Percentiles rank a stretch among this genome's conserved stretches.
Evolutionary conservation across 1,284 basidiomycete genomes (phyloP).

Genomic region (Moesziomyces aphidis): DNA sequence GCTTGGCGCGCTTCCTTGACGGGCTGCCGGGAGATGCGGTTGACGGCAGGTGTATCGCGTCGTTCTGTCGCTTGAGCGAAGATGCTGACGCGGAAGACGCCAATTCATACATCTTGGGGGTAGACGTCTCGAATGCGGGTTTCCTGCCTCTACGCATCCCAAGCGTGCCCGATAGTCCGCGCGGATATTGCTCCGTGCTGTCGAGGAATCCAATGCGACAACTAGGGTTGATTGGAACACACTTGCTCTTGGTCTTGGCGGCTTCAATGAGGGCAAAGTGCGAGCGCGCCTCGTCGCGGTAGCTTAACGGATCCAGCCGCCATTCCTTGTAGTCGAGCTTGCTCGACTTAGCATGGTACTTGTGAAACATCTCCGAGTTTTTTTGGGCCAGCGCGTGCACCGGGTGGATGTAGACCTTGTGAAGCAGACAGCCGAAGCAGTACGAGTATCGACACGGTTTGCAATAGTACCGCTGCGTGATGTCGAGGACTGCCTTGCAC

Average conservation of each 20-base stretch:
- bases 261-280: conserved; percentile 46
- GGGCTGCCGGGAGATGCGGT: conserved; percentile 7
- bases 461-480: conserved; percentile 36
- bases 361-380: conserved; percentile 25
- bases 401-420: conserved; percentile 39
- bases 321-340: conserved; percentile 43
- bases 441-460: conserved; percentile 38
- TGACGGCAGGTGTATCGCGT: conserved; percentile 11
- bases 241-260: conserved; percentile 30
- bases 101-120: not conserved
- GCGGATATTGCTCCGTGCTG: conserved; percentile 17
- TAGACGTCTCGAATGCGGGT: not conserved
- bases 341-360: conserved; percentile 31
- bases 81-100: conserved; percentile 11
- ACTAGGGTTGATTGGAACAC: conserved; percentile 10
- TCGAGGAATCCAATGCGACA: conserved; percentile 49
- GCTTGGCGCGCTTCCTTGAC: conserved; percentile 17
- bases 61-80: conserved; percentile 20
- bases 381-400: conserved; percentile 40
- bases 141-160: conserved; percentile 9
- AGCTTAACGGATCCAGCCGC: conserved; percentile 33
- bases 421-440: conserved; percentile 44
- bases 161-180: conserved; percentile 33
- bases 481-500: conserved; percentile 31
- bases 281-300: conserved; percentile 22